phyloP scores from a whole-genome alignment of 2,329 filamentous ascomycete species.

The Byssothecium circinans region DNA sequence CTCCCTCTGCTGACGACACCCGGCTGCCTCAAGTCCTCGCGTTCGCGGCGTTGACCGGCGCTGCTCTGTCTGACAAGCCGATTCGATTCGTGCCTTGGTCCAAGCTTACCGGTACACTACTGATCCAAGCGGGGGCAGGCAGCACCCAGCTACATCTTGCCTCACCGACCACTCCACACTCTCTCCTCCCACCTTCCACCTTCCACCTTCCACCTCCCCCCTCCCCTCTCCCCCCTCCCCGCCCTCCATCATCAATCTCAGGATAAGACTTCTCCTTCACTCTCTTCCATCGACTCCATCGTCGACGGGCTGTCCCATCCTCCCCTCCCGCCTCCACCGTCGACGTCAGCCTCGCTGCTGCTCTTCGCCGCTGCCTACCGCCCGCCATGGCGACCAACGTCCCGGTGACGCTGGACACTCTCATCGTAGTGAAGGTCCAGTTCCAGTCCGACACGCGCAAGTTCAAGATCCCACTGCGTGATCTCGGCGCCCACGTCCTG shows the following conservation, averaged over 20 bases:
- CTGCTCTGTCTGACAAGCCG: background rate
- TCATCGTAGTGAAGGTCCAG: slow-evolving; percentile 83
- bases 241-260: too few species aligned
- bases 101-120: too few species aligned
- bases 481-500: slow-evolving; percentile 73
- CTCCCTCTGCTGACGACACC: too few species aligned
- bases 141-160: background rate
- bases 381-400: slow-evolving; percentile 47
- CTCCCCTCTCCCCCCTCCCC: background rate
- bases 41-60: background rate
- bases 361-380: slow-evolving; percentile 10
- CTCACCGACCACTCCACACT: too few species aligned
- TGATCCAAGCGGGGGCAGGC: background rate
- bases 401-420: slow-evolving; percentile 65
- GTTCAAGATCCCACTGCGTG: slow-evolving; percentile 86
- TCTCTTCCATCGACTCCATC: slow-evolving; percentile 2
- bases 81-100: background rate
- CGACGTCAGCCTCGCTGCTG: slow-evolving; percentile 27
- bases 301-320: background rate
- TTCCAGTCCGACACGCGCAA: slow-evolving; percentile 75
- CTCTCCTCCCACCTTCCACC: background rate
- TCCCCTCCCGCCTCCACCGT: slow-evolving; percentile 5
- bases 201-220: background rate
- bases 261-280: too few species aligned
- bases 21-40: too few species aligned